phyloP scores from a whole-genome alignment of 2,329 filamentous ascomycete species.

The Aspergillus amoenus region DNA sequence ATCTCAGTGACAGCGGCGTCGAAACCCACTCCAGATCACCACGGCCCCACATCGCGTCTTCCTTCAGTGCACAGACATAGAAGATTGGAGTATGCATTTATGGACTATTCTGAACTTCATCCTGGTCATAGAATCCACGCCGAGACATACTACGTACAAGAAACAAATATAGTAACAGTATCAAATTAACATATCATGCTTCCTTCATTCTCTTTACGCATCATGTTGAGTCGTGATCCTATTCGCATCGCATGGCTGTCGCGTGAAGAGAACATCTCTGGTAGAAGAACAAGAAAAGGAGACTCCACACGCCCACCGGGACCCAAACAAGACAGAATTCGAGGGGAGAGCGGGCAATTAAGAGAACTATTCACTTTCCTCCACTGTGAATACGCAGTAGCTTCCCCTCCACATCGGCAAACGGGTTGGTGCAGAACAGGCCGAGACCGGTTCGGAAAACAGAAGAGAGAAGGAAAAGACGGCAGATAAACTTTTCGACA shows the following conservation, averaged over 20 bases:
- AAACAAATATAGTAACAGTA: neutral
- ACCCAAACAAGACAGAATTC: constrained; percentile 25
- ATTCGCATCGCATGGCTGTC: constrained; percentile 27
- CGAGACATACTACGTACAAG: neutral
- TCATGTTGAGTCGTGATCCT: constrained; percentile 23
- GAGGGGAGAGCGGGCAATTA: constrained; percentile 15
- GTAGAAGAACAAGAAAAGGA: constrained; percentile 24
- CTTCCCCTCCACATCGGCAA: constrained; percentile 35
- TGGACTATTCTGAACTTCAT: too few relatives aligned
- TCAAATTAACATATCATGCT: constrained; percentile 8
- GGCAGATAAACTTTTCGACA: constrained; percentile 38
- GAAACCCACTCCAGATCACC: too few relatives aligned
- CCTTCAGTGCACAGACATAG: too few relatives aligned
- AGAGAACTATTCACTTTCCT: neutral
- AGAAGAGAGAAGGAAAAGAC: constrained; percentile 19
- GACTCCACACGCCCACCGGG: constrained; percentile 28
- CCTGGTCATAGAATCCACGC: too few relatives aligned
- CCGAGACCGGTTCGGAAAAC: constrained; percentile 30
- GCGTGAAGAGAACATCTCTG: constrained; percentile 24
- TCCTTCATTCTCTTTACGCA: constrained; percentile 11
- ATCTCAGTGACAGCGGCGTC: too few relatives aligned
- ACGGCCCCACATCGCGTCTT: too few relatives aligned
- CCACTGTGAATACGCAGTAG: neutral
- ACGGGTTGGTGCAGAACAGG: constrained; percentile 35
- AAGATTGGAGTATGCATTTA: too few relatives aligned